Evolutionary conservation across 345 rosid species (phyloP), one percentile per base, ranked within the genome.

Genomic region (Bretschneidera sinensis): DNA sequence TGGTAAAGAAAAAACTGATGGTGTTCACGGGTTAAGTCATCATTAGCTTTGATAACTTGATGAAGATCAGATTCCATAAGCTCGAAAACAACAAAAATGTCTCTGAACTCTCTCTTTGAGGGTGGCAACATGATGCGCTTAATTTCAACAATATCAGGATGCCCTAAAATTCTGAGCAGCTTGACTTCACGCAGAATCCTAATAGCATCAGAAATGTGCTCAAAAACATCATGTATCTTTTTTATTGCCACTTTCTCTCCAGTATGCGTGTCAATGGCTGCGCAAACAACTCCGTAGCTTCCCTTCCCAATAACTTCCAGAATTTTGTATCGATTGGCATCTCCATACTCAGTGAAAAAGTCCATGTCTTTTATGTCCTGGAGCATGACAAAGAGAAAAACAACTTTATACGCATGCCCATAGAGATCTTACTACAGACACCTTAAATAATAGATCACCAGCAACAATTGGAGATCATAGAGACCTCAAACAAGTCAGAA

Each of bases 21-120:
- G 69, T 95, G 99, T 56, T 95, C 99, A n/a, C 75, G 78, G 1
- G 97, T 95, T 81, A 95, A 81, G 48, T 95, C 99, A 71, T 91
- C 95, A 67, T 95, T 95, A 59, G 97, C 96, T 82, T 91, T 91
- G 67, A 94, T 91, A 64, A 94, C 99, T 70, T 94, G 97, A 59
- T 94, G 99, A 63, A 94, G 91, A 68, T 95, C 99, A n/a, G 99
- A 95, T 73, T 94, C 97, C 97, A 95, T 91, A 43, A 95, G 95
- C 90, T 95, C 97, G 78, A 95, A 95, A 63, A 92, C 96, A 34
- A 92, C 95, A 78, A 71, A 89, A 25, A 92, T 90, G 66, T 95
- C 99, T 74, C 66, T 88, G 64, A 95, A 95, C 71, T 95, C 99
- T 68, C 97, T 78, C 63, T 88, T 91, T 0, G 99, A 90, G 25